Evolutionary conservation across 352 stramenopile species (phyloP), one percentile per base, ranked within the genome.

Genomic region (Plasmopara muralis): DNA sequence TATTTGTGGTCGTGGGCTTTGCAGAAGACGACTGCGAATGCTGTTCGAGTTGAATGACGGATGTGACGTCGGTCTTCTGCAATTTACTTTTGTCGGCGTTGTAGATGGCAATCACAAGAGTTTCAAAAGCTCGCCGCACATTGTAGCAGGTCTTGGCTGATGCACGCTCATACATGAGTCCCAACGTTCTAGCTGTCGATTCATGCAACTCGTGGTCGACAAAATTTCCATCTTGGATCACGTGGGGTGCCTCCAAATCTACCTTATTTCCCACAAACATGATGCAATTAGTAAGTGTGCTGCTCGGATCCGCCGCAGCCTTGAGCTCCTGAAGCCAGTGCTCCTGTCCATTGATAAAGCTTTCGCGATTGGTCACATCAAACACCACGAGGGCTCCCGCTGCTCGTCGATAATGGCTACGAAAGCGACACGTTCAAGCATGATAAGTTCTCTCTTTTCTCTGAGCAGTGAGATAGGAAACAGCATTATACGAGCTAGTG

Each of bases 191-290:
- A 12, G 67, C 74, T 6, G 72, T 67, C 3, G 60, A 47, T 9
- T 80, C 64, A 35, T 91, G 81, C 1, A 68, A 53, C 20, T 67
- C 62, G 5, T 45, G 33, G 0, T 67, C 55, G 10, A 89, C 73
- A 25, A 70, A 69, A 0, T 60, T 43, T 2, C 43, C 0, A 34
- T 53, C 30, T 6, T 46, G 54, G 5, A 53, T 33, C 6, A 33
- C 29, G 6, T 67, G 18, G 9, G 55, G 35, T 8, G 52, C 51
- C 18, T 68, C 47, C 33, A 92, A 57, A 49, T 92, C 82, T 15
- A 85, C 59, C 41, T 92, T 92, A 44, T 92, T 92, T 53, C 79
- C 82, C 34, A 92, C 82, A 15, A 92, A 62, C 60, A 87, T 74
- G 46, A 92, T 74, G 54, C 79, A 89, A 9, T 53, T 83, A 4